A percentile compares a stretch with the other conserved stretches of the same genome.
phyloP scores from a whole-genome alignment of 768 basidiomycete genomes.

The Dacryopinax spathularia region DNA sequence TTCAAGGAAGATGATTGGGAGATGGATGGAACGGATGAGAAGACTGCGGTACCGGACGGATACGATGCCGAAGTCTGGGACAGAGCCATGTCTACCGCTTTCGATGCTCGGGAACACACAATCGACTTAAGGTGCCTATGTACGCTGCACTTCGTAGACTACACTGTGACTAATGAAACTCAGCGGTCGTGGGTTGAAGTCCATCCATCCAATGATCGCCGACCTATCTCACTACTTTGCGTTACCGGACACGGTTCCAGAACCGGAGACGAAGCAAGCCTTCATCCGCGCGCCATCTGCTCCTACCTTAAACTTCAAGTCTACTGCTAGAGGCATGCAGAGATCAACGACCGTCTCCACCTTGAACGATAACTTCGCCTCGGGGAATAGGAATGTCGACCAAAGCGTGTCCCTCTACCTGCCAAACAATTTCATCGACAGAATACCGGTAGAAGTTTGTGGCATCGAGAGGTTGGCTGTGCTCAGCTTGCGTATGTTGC shows the following conservation, averaged over 20 bases:
- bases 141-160: too few relatives aligned
- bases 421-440: neutral
- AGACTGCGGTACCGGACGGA: neutral
- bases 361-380: neutral
- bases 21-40: neutral
- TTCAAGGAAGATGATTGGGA: neutral
- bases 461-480: neutral
- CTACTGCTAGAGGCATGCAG: neutral
- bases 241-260: neutral
- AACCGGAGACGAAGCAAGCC: neutral
- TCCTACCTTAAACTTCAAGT: neutral
- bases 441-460: neutral
- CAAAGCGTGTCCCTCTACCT: neutral
- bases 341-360: neutral
- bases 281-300: neutral
- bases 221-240: neutral
- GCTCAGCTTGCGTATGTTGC: neutral
- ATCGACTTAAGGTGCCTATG: neutral
- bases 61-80: neutral
- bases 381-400: neutral
- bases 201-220: constrained; percentile 2
- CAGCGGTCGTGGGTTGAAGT: neutral
- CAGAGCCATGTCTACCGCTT: neutral
- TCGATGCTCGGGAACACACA: neutral
- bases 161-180: neutral